Percentiles rank a stretch among this genome's conserved stretches.
Evolutionary conservation across 768 basidiomycete species (phyloP).

Genomic region (Hygrocybe coccinea): DNA sequence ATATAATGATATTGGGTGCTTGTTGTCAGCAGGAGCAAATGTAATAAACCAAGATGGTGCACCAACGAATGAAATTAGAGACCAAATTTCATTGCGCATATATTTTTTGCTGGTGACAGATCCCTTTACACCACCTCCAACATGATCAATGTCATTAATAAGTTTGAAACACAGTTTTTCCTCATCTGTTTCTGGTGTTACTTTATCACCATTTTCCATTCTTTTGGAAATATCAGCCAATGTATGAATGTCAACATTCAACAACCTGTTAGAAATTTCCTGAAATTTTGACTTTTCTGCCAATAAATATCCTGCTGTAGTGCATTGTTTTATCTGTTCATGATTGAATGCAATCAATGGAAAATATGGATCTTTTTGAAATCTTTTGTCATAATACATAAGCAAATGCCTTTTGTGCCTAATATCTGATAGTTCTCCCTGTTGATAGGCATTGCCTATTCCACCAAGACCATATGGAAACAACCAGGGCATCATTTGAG

Average conservation of each 20-base stretch:
- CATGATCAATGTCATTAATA: slow-evolving; percentile 30
- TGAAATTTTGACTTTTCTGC: slow-evolving; percentile 24
- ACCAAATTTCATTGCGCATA: slow-evolving; percentile 25
- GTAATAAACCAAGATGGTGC: slow-evolving; percentile 10
- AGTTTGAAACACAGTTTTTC: slow-evolving; percentile 35
- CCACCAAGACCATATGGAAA: slow-evolving; percentile 39
- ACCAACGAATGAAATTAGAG: background rate
- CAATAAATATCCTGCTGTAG: slow-evolving; percentile 24
- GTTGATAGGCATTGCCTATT: slow-evolving; percentile 14
- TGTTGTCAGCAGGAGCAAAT: slow-evolving; percentile 7
- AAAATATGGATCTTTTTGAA: slow-evolving; percentile 26
- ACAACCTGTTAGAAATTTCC: slow-evolving; percentile 19
- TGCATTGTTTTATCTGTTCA: slow-evolving; percentile 23
- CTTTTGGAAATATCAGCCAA: slow-evolving; percentile 7
- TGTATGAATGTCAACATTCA: slow-evolving; percentile 17
- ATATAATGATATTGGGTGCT: slow-evolving; percentile 4
- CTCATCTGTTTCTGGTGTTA: slow-evolving; percentile 16
- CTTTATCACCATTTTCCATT: background rate
- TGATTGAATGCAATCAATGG: slow-evolving; percentile 28
- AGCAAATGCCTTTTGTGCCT: slow-evolving; percentile 18
- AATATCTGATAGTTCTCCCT: slow-evolving; percentile 8
- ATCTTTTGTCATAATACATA: slow-evolving; percentile 30
- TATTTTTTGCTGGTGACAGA: slow-evolving; percentile 7
- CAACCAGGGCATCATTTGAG: slow-evolving; percentile 32
- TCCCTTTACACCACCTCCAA: slow-evolving; percentile 29